Conservation (phyloP, 78 protist species). For the Capsaspora owczarzaki region DNA sequence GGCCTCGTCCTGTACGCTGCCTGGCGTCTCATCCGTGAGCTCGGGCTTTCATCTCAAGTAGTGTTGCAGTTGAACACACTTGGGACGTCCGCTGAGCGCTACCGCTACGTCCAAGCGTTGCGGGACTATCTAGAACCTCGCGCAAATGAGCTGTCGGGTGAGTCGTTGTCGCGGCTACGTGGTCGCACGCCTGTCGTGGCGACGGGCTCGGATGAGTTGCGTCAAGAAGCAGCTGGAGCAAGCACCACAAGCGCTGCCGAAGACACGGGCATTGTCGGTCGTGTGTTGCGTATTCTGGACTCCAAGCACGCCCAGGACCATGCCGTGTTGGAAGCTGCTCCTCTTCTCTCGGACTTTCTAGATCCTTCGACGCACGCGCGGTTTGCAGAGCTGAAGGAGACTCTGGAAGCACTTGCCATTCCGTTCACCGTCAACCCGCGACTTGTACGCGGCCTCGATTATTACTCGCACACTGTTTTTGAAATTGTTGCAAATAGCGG, state of each 20-base stretch:
- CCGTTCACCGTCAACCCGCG: slow-evolving; percentile 9
- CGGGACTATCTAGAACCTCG: neutral
- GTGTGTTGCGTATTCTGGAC: slow-evolving; percentile 42
- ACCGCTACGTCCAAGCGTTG: neutral
- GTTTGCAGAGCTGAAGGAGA: slow-evolving; percentile 10
- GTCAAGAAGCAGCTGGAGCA: too few species aligned
- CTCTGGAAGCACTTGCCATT: slow-evolving; percentile 12
- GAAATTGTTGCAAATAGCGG: slow-evolving; percentile 16
- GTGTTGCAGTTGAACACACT: slow-evolving; percentile 31
- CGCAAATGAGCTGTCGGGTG: neutral
- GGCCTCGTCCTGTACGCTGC: slow-evolving; percentile 37
- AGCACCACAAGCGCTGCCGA: too few species aligned
- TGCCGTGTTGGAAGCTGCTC: slow-evolving; percentile 25
- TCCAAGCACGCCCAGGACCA: slow-evolving; percentile 37
- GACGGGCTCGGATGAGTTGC: too few species aligned
- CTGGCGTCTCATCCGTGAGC: neutral
- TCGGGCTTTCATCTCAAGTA: slow-evolving; percentile 1
- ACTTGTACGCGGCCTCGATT: slow-evolving; percentile 59
- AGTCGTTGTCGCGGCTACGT: neutral
- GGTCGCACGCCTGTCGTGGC: too few species aligned
- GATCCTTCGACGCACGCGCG: neutral
- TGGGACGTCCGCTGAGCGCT: slow-evolving; percentile 18
- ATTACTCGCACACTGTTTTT: slow-evolving; percentile 57
- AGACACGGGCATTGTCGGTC: too few species aligned
- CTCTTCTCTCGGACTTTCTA: slow-evolving; percentile 9